phyloP scores from a whole-genome alignment of 176 grass and related monocot genomes.

The Zoysia pacifica region DNA sequence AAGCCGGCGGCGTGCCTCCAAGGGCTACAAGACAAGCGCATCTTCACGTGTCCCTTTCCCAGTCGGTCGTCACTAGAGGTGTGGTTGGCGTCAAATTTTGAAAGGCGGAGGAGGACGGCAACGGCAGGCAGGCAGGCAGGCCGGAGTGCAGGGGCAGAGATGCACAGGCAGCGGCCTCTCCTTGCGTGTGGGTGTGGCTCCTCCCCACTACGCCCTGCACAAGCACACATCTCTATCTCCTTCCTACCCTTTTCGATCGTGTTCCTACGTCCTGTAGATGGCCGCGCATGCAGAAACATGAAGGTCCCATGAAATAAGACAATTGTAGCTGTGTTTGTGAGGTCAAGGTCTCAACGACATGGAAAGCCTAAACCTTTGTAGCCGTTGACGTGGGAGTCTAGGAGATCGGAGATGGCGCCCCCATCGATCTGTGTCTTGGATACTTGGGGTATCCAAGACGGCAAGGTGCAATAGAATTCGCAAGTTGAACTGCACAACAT shows the following conservation, averaged over 20 bases:
- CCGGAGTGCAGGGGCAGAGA: background rate
- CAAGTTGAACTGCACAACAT: too few species aligned
- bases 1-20: constrained; percentile 34
- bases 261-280: constrained; percentile 3
- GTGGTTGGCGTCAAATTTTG: background rate
- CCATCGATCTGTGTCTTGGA: too few species aligned
- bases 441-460: too few species aligned
- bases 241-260: background rate
- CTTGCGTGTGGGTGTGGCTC: background rate
- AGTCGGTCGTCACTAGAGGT: background rate
- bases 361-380: too few species aligned
- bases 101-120: background rate
- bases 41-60: constrained; percentile 57
- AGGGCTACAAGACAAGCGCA: constrained; percentile 39
- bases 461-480: too few species aligned
- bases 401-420: too few species aligned
- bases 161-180: background rate
- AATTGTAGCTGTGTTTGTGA: too few species aligned
- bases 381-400: too few species aligned
- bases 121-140: background rate
- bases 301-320: background rate
- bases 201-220: background rate
- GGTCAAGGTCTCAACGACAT: too few species aligned
- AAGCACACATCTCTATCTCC: background rate
- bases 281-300: background rate